These are phyloP conservation scores for Santalum album DNA, from an alignment of 164 flowering plant genomes.

Conservation along the genomic window DNA sequence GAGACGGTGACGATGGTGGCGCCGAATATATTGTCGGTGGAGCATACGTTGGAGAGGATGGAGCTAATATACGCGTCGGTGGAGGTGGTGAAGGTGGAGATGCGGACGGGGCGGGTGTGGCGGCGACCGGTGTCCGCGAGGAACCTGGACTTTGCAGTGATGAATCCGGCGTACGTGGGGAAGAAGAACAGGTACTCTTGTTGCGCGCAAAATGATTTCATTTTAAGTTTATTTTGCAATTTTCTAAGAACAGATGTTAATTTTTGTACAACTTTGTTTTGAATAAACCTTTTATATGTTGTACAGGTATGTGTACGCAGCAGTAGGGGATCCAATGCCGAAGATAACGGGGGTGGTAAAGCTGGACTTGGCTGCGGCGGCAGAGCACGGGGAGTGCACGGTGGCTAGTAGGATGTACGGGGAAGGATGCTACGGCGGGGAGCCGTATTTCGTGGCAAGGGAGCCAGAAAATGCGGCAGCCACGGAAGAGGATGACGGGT, in stretches of 20 bases:
- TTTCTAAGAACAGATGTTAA: no score
- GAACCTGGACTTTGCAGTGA: constrained; percentile 57
- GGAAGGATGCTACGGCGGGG: constrained; percentile 63
- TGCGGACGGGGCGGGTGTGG: constrained; percentile 36
- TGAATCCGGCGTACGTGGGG: constrained; percentile 44
- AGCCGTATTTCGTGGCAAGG: constrained; percentile 60
- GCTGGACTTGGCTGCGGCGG: constrained; percentile 8
- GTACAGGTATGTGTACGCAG: constrained; percentile 8
- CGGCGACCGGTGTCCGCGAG: constrained; percentile 43
- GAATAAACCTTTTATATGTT: no score
- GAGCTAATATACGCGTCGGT: constrained; percentile 48
- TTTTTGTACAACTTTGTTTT: no score
- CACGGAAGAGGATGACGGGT: not conserved
- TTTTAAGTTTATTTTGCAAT: no score
- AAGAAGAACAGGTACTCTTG: constrained; percentile 27
- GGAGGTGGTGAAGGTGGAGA: constrained; percentile 56
- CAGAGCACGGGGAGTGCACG: constrained; percentile 27
- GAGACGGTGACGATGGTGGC: constrained; percentile 48
- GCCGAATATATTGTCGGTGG: constrained; percentile 48
- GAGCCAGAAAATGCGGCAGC: constrained; percentile 13
- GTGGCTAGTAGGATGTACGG: constrained; percentile 51
- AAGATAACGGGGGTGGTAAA: constrained; percentile 11
- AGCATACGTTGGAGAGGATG: constrained; percentile 51
- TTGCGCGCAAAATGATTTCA: no score
- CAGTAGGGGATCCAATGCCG: constrained; percentile 2